Evolutionary conservation across 306 rosid species (phyloP).

Genomic region (Ochetophila trinervis): DNA sequence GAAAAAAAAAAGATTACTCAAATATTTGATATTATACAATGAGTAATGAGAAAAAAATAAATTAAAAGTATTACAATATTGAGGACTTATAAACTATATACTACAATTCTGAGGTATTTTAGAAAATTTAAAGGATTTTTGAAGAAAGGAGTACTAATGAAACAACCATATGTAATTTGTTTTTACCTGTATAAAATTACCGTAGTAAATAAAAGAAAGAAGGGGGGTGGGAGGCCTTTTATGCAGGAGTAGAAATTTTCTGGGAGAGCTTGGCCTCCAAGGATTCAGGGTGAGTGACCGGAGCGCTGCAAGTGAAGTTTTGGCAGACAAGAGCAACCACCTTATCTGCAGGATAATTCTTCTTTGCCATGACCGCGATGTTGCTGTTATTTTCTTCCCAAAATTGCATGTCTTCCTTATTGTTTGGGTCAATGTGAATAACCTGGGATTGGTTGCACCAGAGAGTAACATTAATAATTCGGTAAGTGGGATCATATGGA

Average conservation of each 20-base stretch:
- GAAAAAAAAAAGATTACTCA: too few relatives aligned
- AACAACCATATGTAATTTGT: too few relatives aligned
- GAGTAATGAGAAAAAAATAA: too few relatives aligned
- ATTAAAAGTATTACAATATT: too few relatives aligned
- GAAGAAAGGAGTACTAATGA: too few relatives aligned
- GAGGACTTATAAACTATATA: too few relatives aligned
- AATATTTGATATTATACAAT: too few relatives aligned
- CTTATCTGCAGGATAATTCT: conserved; percentile 40
- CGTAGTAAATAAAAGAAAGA: too few relatives aligned
- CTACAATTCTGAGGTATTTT: too few relatives aligned
- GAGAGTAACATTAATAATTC: background rate
- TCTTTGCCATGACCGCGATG: conserved; percentile 68
- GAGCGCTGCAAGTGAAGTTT: conserved; percentile 74
- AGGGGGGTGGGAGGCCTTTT: too few relatives aligned
- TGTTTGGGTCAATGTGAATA: conserved; percentile 68
- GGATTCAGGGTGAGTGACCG: conserved; percentile 46
- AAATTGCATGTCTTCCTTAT: conserved; percentile 60
- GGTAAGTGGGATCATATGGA: conserved; percentile 5
- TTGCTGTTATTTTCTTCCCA: conserved; percentile 78
- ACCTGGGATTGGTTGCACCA: conserved; percentile 43
- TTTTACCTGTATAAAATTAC: too few relatives aligned
- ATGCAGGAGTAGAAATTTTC: conserved; percentile 31
- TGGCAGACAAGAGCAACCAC: conserved; percentile 82
- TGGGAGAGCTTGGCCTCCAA: conserved; percentile 52
- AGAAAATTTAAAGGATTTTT: too few relatives aligned